Evolutionary conservation across 2,329 filamentous ascomycete genomes (phyloP).

Genomic region (Chlorencoelia australis): DNA sequence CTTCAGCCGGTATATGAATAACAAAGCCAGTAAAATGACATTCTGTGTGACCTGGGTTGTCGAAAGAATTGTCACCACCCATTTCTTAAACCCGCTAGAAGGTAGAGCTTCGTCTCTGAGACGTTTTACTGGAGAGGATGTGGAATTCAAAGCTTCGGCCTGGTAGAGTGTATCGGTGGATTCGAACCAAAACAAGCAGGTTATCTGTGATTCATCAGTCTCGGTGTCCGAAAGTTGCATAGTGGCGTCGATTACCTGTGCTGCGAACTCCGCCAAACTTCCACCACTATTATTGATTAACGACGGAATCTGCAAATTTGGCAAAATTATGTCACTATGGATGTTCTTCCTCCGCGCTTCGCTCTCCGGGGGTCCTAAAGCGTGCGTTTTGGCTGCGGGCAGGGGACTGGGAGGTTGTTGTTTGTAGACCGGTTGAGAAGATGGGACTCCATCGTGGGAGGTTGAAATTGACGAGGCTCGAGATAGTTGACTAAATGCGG

Average conservation of each 20-base stretch:
- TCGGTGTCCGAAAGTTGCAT: not conserved
- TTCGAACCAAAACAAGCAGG: conserved; percentile 97
- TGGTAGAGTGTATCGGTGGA: conserved; percentile 67
- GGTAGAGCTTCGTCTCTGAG: conserved; percentile 67
- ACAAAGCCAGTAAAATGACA: conserved; percentile 76
- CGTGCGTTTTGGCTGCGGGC: conserved; percentile 11
- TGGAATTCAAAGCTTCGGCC: conserved; percentile 45
- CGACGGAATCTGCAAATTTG: conserved; percentile 55
- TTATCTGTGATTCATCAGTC: conserved; percentile 52
- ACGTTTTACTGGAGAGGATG: conserved; percentile 36
- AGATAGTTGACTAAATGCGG: conserved; percentile 10
- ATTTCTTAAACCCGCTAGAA: conserved; percentile 75
- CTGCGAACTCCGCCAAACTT: conserved; percentile 72
- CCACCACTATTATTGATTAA: conserved; percentile 69
- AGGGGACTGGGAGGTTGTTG: conserved; percentile 16
- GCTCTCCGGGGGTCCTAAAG: conserved; percentile 13
- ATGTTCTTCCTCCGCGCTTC: conserved; percentile 15
- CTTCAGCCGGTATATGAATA: conserved; percentile 92
- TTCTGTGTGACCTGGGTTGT: conserved; percentile 97
- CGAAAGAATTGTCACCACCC: conserved; percentile 81
- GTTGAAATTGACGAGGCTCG: conserved; percentile 9
- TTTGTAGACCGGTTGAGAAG: conserved; percentile 5
- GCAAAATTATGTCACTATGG: conserved; percentile 18
- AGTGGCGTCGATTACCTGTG: conserved; percentile 49
- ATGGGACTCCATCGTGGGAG: conserved; percentile 22